phyloP scores from a whole-genome alignment of 2,329 filamentous ascomycete species.

The Catunica adiposa region DNA sequence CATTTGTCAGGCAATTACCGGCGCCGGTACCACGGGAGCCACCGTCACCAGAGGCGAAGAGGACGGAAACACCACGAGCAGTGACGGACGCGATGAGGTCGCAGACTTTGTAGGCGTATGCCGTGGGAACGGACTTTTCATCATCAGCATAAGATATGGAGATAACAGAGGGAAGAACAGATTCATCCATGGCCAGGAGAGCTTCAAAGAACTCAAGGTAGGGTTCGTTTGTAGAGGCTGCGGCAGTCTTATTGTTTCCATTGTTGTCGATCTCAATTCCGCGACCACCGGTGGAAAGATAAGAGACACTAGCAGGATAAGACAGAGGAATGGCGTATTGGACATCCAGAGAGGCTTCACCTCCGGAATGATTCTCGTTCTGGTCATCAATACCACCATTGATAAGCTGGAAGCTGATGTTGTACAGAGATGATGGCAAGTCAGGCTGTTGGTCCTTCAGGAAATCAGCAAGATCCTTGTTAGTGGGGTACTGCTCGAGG shows the following conservation, averaged over 20 bases:
- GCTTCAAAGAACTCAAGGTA: slow-evolving; percentile 38
- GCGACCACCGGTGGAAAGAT: slow-evolving; percentile 30
- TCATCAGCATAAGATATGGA: slow-evolving; percentile 43
- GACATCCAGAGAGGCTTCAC: slow-evolving; percentile 32
- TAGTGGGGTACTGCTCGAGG: slow-evolving; percentile 31
- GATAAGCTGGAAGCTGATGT: slow-evolving; percentile 26
- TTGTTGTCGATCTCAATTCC: slow-evolving; percentile 25
- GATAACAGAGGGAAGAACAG: slow-evolving; percentile 36
- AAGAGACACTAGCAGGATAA: slow-evolving; percentile 28
- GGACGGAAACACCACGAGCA: slow-evolving; percentile 33
- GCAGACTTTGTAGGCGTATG: slow-evolving; percentile 37
- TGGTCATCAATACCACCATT: slow-evolving; percentile 31
- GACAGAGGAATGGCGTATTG: slow-evolving; percentile 31
- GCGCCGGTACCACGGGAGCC: slow-evolving; percentile 28
- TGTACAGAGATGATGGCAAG: slow-evolving; percentile 23
- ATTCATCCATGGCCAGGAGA: slow-evolving; percentile 28
- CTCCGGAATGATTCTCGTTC: slow-evolving; percentile 22
- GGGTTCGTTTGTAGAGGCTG: slow-evolving; percentile 34
- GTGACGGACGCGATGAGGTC: slow-evolving; percentile 36
- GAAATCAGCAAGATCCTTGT: slow-evolving; percentile 27
- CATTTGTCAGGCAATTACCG: slow-evolving; percentile 41
- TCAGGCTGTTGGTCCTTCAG: slow-evolving; percentile 23
- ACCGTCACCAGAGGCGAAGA: slow-evolving; percentile 36
- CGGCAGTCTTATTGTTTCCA: slow-evolving; percentile 21
- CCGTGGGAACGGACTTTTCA: slow-evolving; percentile 35